Evolutionary conservation across 164 flowering plant species (phyloP), one percentile per base, ranked within the genome.

Genomic region (Vitis riparia): DNA sequence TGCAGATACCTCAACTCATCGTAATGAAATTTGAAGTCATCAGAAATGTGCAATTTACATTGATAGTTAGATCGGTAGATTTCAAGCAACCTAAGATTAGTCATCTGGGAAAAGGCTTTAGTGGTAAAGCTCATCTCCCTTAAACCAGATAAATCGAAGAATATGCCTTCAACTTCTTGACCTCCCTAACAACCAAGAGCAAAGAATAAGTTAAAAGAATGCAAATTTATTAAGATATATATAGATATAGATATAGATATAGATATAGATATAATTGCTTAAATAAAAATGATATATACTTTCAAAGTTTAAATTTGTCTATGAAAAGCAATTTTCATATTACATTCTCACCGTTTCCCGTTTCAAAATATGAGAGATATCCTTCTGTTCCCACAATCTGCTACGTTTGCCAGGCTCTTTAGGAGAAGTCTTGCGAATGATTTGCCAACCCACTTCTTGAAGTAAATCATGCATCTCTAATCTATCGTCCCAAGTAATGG

Each of bases 311-410:
- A 37, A 37, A 37, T 37, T 37, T 37, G 5, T 37, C 44, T 37
- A 3, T 37, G 44, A 37, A 37, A 37, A 37, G 7, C 7, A 37
- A 37, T 5, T 37, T 3, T 37, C 44, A 37, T 37, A 6, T 37
- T 37, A 37, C 0, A 37, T 37, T 37, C 44, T 37, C 44, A 37
- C 44, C 5, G 44, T 37, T 37, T 6, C 7, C 7, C 7, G 5
- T 37, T 6, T 37, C 1, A 72, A 27, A 13, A 72, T 61, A 16
- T 60, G 19, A 61, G 1, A 5, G 7, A 65, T 12, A 16, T 72
- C 75, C 14, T 66, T 48, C 0, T 4, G 51, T 15, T 2, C 11
- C 77, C 77, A 74, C 17, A 74, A 47, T 59, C 77, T 57, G 30
- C 69, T 65, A 1, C 68, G 59, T 19, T 59, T 51, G 9, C 66